Evolutionary conservation across 202 grass and related monocot species (phyloP).

Genomic region (Zizania palustris): DNA sequence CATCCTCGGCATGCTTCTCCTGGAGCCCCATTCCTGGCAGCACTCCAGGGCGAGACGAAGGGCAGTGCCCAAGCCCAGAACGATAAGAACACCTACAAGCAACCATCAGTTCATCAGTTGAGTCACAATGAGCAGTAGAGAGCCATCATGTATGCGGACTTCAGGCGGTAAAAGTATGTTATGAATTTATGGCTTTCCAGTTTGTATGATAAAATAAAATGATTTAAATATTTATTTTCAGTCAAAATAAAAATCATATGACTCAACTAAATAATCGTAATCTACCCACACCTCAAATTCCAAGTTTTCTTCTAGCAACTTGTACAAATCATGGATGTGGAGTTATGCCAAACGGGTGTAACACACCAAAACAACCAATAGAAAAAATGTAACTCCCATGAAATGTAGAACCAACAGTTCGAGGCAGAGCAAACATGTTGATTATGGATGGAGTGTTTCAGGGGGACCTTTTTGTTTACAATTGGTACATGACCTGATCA

Average conservation of each 20-base stretch:
- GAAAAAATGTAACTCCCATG: neutral
- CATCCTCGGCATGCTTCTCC: slow-evolving; percentile 64
- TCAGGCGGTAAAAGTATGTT: too few species aligned
- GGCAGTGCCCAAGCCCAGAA: slow-evolving; percentile 88
- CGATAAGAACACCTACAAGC: slow-evolving; percentile 83
- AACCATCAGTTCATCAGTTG: neutral
- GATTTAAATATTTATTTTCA: too few species aligned
- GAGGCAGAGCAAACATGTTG: neutral
- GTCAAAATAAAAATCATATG: too few species aligned
- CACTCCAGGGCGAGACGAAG: slow-evolving; percentile 84
- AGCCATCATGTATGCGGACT: too few species aligned
- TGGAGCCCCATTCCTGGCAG: slow-evolving; percentile 76
- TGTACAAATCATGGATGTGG: too few species aligned
- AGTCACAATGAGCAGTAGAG: slow-evolving; percentile 26
- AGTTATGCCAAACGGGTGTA: neutral
- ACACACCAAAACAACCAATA: neutral
- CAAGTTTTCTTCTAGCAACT: too few species aligned
- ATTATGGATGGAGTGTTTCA: neutral
- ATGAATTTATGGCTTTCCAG: too few species aligned
- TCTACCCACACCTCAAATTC: too few species aligned
- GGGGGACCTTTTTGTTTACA: neutral
- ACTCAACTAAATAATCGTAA: too few species aligned
- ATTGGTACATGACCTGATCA: neutral
- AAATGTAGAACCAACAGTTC: slow-evolving; percentile 17
- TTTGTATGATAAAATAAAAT: too few species aligned